Evolutionary conservation across 352 stramenopile genomes (phyloP), one percentile per base, ranked within the genome.

Genomic region (Blastocystis sp.): DNA sequence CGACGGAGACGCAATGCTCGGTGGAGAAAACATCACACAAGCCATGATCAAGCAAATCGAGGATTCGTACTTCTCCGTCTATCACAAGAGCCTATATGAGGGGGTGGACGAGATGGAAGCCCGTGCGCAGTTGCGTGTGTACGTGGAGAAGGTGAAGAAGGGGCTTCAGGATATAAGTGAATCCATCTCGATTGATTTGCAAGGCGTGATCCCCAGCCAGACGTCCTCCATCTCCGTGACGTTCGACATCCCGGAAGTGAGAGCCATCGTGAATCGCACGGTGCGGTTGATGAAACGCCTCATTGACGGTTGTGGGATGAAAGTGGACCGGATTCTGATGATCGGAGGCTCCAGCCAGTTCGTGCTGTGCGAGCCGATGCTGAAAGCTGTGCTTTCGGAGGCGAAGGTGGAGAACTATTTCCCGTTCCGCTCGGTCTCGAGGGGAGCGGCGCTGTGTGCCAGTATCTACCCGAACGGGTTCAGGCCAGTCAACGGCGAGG

Each of bases 1-100:
- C 34, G 17, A 45, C 60, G 74, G 74, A 17, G 61, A 84, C 9
- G 21, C 34, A 19, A 21, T 59, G 17, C 34, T 69, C 14, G 74
- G 74, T 23, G 74, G 74, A 28, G 74, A 84, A 19, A 59, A 84
- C 45, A 66, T 84, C 74, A 84, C 74, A 7, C 67, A 60, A 14
- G 21, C 34, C 21, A 84, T 84, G n/a, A 41, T 52, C 2, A 67
- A 84, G 17, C 5, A 7, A 14, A 56, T 56, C 48, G 48, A 56
- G 48, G 14, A 14, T 14, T 7, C 48, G 14, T 17, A 17, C 14
- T 7, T 14, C 5, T 56, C 48, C 14, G 48, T 14, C 5, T 14
- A 17, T 7, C 48, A 56, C 48, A 56, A 56, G 48, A 56, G 14
- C 48, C 5, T 56, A 17, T 56, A 56, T 14, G 48, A 56, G 48